phyloP scores from a whole-genome alignment of 176 grass and related monocot species.

The Leersia perrieri region DNA sequence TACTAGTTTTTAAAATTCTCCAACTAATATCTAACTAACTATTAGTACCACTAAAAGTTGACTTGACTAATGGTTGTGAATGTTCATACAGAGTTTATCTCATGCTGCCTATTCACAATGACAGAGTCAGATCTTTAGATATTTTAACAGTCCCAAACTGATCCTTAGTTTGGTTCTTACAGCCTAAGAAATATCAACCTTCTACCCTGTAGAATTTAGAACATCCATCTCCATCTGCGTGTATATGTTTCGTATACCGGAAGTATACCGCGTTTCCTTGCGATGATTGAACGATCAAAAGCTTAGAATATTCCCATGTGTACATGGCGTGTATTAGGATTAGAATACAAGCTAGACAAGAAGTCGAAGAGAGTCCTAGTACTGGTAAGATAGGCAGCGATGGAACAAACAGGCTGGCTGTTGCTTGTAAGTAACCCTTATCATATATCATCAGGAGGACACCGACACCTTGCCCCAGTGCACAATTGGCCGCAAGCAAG shows the following conservation, averaged over 20 bases:
- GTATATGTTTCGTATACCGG: conserved; percentile 37
- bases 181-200: background rate
- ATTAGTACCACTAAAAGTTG: background rate
- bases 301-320: conserved; percentile 46
- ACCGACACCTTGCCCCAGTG: conserved; percentile 39
- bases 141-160: background rate
- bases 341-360: conserved; percentile 8
- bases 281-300: conserved; percentile 31
- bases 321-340: conserved; percentile 33
- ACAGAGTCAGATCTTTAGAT: background rate
- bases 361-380: background rate
- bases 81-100: background rate
- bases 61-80: background rate
- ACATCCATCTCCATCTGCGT: background rate
- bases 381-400: background rate
- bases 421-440: conserved; percentile 51
- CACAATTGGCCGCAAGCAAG: conserved; percentile 2
- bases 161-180: background rate
- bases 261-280: conserved; percentile 33
- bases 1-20: background rate
- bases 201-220: background rate
- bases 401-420: conserved; percentile 32
- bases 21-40: background rate
- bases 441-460: background rate
- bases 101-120: background rate